Percentiles rank a stretch among this genome's conserved stretches.
These are phyloP conservation scores for Mayamaea pseudoterrestris DNA, from an alignment of 108 stramenopile genomes.

Conservation along the genomic window DNA sequence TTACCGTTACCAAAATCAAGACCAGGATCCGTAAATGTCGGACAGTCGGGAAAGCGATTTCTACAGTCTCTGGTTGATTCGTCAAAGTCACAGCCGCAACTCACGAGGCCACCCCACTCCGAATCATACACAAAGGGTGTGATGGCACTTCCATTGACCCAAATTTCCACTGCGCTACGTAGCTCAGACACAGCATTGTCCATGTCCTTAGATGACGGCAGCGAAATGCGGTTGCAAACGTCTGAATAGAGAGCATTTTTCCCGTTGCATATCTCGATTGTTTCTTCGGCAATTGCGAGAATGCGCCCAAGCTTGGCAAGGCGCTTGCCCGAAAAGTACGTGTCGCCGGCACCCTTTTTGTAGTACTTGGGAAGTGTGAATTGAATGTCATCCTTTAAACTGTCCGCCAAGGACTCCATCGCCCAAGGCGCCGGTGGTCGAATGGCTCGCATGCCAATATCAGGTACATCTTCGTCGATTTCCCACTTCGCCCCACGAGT, in stretches of 20 bases:
- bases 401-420: conserved; percentile 33
- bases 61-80: conserved; percentile 30
- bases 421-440: conserved; percentile 29
- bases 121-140: conserved; percentile 73
- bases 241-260: conserved; percentile 4
- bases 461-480: conserved; percentile 20
- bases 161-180: conserved; percentile 49
- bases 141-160: conserved; percentile 69
- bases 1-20: conserved; percentile 70
- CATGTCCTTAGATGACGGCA: conserved; percentile 42
- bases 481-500: conserved; percentile 22
- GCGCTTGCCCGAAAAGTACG: conserved; percentile 88
- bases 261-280: conserved; percentile 28
- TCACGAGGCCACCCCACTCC: conserved; percentile 79
- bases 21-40: conserved; percentile 65
- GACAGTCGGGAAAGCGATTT: conserved; percentile 69
- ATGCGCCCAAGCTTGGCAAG: conserved; percentile 78
- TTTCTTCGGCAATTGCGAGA: conserved; percentile 66
- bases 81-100: conserved; percentile 75
- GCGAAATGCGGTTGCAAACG: conserved; percentile 23
- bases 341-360: conserved; percentile 79
- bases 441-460: conserved; percentile 33
- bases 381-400: conserved; percentile 28
- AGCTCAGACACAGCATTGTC: conserved; percentile 34
- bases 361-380: conserved; percentile 68